These are phyloP conservation scores for Suhomyces bribrorum DNA, from an alignment of 1,139 yeast species.

Conservation along the genomic window DNA sequence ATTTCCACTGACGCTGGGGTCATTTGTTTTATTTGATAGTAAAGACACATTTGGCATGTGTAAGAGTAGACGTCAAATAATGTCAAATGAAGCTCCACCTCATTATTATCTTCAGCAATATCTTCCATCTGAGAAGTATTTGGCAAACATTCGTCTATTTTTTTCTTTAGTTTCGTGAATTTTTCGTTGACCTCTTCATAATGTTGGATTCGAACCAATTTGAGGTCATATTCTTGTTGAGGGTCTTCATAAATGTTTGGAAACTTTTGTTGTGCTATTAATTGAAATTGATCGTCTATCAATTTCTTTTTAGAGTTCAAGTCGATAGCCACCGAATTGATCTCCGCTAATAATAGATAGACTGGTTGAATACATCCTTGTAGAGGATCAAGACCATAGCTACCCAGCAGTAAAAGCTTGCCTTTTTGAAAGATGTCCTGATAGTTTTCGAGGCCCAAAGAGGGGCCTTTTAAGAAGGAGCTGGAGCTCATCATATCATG, in stretches of 20 bases:
- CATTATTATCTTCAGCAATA: conserved; percentile 14
- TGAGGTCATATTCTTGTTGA: conserved; percentile 1
- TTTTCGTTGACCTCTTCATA: conserved; percentile 19
- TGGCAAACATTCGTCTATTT: conserved; percentile 25
- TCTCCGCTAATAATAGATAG: conserved; percentile 42
- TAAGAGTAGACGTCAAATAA: conserved; percentile 29
- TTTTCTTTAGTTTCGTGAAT: conserved; percentile 16
- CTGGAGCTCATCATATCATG: conserved; percentile 20
- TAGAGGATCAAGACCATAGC: conserved; percentile 49
- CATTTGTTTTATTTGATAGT: conserved; percentile 26
- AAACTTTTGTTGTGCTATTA: background rate
- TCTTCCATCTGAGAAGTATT: conserved; percentile 21
- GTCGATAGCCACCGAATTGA: conserved; percentile 34
- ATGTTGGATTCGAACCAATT: conserved; percentile 4
- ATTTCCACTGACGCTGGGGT: conserved; percentile 30
- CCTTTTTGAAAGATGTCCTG: conserved; percentile 24
- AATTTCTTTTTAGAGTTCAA: conserved; percentile 19
- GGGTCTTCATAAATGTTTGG: background rate
- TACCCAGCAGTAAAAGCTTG: conserved; percentile 15
- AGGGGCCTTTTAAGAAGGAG: conserved; percentile 33
- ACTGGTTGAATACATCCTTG: conserved; percentile 48
- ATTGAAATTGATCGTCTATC: conserved; percentile 9
- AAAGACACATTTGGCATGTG: conserved; percentile 27
- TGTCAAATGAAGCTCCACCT: conserved; percentile 22
- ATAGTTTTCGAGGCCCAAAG: conserved; percentile 35